Percentiles rank a stretch among this genome's conserved stretches.
These are phyloP conservation scores for Lactarius hatsudake DNA, from an alignment of 768 basidiomycete species.

Conservation along the genomic window DNA sequence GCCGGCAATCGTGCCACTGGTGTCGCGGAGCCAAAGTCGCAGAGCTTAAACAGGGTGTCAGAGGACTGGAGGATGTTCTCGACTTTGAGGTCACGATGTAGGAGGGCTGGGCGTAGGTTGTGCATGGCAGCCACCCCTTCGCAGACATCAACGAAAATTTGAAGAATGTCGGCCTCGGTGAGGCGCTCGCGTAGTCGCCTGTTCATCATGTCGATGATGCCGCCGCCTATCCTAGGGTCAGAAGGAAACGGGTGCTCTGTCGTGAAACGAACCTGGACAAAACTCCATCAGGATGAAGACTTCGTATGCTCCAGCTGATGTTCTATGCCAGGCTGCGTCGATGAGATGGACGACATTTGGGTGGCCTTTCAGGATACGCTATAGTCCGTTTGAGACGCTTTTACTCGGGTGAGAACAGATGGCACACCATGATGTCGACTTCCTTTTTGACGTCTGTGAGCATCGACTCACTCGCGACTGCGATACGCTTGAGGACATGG, in stretches of 20 bases:
- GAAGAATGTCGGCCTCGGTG: constrained; percentile 93
- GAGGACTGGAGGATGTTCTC: constrained; percentile 96
- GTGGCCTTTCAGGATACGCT: constrained; percentile 90
- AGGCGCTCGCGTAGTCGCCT: constrained; percentile 90
- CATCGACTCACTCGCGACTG: constrained; percentile 85
- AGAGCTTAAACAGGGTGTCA: constrained; percentile 84
- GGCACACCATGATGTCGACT: constrained; percentile 96
- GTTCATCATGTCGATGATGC: constrained; percentile 99
- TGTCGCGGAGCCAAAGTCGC: constrained; percentile 95
- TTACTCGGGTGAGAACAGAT: background rate
- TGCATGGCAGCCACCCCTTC: constrained; percentile 98
- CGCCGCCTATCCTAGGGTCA: constrained; percentile 63
- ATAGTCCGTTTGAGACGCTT: constrained; percentile 17
- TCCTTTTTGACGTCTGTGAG: constrained; percentile 94
- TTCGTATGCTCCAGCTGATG: constrained; percentile 83
- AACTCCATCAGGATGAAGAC: constrained; percentile 99
- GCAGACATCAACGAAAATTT: constrained; percentile 97
- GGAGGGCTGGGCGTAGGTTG: constrained; percentile 79
- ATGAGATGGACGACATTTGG: constrained; percentile 95
- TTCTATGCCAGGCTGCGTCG: constrained; percentile 87
- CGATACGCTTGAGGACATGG: constrained; percentile 97
- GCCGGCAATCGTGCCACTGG: constrained; percentile 70
- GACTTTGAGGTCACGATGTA: constrained; percentile 98
- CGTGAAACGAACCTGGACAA: constrained; percentile 65
- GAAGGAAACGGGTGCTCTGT: background rate